Conservation (phyloP, 345 rosid genomes). For the Odontarrhena argentea region DNA sequence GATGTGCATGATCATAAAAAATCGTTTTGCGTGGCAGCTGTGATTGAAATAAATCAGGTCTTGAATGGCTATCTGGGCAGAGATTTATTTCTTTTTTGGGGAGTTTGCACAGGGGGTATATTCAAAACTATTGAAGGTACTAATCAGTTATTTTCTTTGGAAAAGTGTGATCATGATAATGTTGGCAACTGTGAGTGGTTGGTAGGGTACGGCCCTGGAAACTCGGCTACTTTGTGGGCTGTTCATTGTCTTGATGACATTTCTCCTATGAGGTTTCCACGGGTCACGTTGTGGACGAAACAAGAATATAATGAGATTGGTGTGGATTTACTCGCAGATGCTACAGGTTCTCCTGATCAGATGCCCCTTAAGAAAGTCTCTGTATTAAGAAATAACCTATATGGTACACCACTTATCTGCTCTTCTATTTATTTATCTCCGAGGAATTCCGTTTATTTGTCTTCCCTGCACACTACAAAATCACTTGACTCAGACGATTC, state of each 20-base stretch:
- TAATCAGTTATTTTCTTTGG: constrained; percentile 43
- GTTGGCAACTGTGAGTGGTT: constrained; percentile 81
- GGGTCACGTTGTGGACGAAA: constrained; percentile 65
- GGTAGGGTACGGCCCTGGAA: constrained; percentile 82
- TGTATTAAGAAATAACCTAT: constrained; percentile 52
- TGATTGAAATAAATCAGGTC: constrained; percentile 69
- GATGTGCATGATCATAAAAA: constrained; percentile 51
- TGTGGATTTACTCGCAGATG: constrained; percentile 41
- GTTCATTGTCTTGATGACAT: constrained; percentile 85
- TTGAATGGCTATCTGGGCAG: constrained; percentile 59
- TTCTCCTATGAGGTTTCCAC: constrained; percentile 78
- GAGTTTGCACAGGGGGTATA: constrained; percentile 56
- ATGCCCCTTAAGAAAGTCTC: constrained; percentile 57
- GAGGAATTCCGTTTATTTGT: constrained; percentile 57
- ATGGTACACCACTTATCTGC: constrained; percentile 67
- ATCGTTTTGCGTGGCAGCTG: constrained; percentile 69
- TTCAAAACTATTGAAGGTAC: constrained; percentile 50
- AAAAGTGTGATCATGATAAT: constrained; percentile 45
- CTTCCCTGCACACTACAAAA: constrained; percentile 48
- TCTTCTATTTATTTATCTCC: constrained; percentile 58
- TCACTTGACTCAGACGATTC: constrained; percentile 41
- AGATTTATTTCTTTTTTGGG: constrained; percentile 68
- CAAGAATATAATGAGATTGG: constrained; percentile 52
- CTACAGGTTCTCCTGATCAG: constrained; percentile 41
- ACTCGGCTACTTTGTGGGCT: constrained; percentile 71